These are phyloP conservation scores for Cutaneotrichosporon cavernicola DNA, from an alignment of 1,284 basidiomycete species.

Conservation along the genomic window DNA sequence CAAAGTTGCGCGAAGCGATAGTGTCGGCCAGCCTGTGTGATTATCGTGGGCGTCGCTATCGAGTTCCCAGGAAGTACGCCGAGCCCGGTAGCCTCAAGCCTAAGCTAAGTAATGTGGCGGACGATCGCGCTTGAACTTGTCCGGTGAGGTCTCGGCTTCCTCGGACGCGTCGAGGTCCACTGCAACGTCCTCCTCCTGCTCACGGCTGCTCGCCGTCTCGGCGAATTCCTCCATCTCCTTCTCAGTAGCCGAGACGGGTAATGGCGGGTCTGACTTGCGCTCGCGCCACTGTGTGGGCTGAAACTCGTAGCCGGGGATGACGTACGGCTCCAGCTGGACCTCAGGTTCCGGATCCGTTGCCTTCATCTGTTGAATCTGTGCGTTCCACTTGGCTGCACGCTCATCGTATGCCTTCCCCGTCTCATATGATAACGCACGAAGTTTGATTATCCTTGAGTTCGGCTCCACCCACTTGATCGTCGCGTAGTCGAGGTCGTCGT, in stretches of 20 bases:
- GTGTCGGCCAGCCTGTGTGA: no score
- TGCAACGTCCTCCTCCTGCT: background rate
- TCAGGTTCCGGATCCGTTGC: slow-evolving; percentile 3
- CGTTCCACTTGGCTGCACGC: slow-evolving; percentile 18
- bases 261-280: background rate
- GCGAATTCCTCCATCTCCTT: background rate
- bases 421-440: slow-evolving; percentile 35
- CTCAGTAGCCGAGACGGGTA: background rate
- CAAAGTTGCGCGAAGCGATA: no score
- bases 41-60: no score
- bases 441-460: slow-evolving; percentile 25
- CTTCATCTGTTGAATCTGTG: background rate
- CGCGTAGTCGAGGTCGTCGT: background rate
- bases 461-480: slow-evolving; percentile 34
- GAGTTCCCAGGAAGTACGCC: no score
- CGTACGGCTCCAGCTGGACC: slow-evolving; percentile 2
- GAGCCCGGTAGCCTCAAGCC: no score
- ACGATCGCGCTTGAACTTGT: background rate
- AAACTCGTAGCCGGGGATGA: background rate
- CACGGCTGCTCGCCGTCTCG: background rate
- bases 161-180: background rate
- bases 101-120: background rate
- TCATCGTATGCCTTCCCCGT: slow-evolving; percentile 38
- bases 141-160: background rate
- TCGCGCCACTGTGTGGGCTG: background rate